Conservation (phyloP, 2,329 filamentous ascomycete species). For the Monilinia polystroma region DNA sequence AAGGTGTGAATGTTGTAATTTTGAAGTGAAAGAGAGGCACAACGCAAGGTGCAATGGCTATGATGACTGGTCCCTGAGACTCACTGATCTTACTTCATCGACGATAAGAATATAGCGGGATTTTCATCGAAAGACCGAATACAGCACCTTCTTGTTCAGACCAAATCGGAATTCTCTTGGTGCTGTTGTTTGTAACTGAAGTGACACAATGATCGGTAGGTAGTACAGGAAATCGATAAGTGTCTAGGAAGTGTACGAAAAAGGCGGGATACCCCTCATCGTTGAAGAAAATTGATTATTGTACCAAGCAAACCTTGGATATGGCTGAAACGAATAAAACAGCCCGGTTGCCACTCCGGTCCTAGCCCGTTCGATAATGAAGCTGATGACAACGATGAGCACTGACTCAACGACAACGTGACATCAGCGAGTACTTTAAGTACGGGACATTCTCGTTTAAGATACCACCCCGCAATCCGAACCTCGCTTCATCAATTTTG, state of each 20-base stretch:
- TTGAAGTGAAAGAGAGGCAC: not conserved
- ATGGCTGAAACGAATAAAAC: not conserved
- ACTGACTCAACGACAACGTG: slow-evolving; percentile 17
- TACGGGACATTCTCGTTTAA: slow-evolving; percentile 8
- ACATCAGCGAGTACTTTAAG: not conserved
- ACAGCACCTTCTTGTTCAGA: not conserved
- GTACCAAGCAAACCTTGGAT: slow-evolving; percentile 11
- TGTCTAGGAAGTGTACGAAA: not conserved
- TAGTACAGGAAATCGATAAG: not conserved
- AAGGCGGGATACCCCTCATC: not conserved
- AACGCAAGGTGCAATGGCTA: not conserved
- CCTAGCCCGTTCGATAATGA: not conserved
- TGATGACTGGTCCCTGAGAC: not conserved
- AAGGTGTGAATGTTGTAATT: not conserved
- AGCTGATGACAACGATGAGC: not conserved
- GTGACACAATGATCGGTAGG: not conserved
- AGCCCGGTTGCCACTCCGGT: slow-evolving; percentile 4
- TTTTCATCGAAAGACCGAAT: not conserved
- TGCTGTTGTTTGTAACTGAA: not conserved
- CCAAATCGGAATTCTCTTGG: not conserved
- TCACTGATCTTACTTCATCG: not conserved
- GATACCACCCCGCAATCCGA: slow-evolving; percentile 10
- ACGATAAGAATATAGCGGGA: not conserved
- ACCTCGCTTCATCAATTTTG: not conserved
- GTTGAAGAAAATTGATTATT: not conserved